Evolutionary conservation across 768 basidiomycete genomes (phyloP), one percentile per base, ranked within the genome.

Genomic region (Kwoniella sp.): DNA sequence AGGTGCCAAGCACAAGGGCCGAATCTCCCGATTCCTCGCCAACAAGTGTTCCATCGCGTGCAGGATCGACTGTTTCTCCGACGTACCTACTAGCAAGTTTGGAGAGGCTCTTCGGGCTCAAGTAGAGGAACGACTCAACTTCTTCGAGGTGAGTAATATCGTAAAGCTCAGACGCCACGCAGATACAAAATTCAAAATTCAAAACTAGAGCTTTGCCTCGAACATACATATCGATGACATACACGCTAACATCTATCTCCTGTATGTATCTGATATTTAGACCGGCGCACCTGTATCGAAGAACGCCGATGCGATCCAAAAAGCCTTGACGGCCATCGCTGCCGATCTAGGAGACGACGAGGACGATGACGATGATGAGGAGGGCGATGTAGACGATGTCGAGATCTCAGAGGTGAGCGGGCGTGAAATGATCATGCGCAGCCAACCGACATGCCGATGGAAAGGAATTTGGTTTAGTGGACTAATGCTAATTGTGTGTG

Each of bases 1-100:
- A 4, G 91, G 88, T 19, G 85, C 92, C 47, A 95, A 93, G 81
- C 87, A 90, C 84, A 98, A 97, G 84, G 95, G 95, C 10, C 89
- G 95, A 59, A 97, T 97, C 77, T 96, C 94, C 2, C 88, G 95
- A n/a, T 98, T 97, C 86, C 84, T 98, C 8, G 95, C 95, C 40
- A 98, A 98, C 85, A 98, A 98, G 82, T 93, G 92, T 77, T 94
- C 93, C 59, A 97, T 98, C 71, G 95, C 95, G 1, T 90, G 92
- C 17, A 85, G 95, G 58, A 97, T 98, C 81, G 95, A 98, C 79
- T 97, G 93, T 80, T 98, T 90, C 77, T 84, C 88, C 1, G 91
- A 81, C 56, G 71, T 80, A 2, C 95, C 95, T 0, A 91, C 92
- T 6, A 80, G 91, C 50, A 94, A 93, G 76, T 98, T 93, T 70